phyloP scores from a whole-genome alignment of 306 rosid species.

The Prunus davidiana region DNA sequence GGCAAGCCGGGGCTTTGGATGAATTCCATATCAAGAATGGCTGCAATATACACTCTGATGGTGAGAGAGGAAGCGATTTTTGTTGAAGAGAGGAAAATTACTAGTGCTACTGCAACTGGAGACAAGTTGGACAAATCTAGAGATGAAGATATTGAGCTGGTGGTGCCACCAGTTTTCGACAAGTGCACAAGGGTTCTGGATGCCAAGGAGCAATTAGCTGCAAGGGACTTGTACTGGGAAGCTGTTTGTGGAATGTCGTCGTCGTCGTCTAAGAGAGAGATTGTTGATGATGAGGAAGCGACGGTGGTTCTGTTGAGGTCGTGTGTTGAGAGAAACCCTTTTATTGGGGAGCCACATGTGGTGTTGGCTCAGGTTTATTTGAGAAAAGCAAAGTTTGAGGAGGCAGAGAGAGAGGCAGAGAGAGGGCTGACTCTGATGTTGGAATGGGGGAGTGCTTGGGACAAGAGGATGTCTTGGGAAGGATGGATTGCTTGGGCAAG shows the following conservation, averaged over 20 bases:
- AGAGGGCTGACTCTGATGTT: slow-evolving; percentile 59
- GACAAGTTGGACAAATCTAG: slow-evolving; percentile 35
- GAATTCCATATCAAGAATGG: slow-evolving; percentile 77
- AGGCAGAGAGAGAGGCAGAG: slow-evolving; percentile 64
- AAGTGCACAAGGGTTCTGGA: slow-evolving; percentile 61
- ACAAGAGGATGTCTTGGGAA: slow-evolving; percentile 91
- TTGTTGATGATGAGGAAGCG: slow-evolving; percentile 2
- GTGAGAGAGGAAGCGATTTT: slow-evolving; percentile 73
- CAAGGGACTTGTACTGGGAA: slow-evolving; percentile 85
- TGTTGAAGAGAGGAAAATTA: slow-evolving; percentile 32
- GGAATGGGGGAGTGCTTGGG: slow-evolving; percentile 89
- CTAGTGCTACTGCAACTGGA: not conserved
- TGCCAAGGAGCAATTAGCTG: slow-evolving; percentile 60
- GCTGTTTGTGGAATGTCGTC: slow-evolving; percentile 41
- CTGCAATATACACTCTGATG: slow-evolving; percentile 51
- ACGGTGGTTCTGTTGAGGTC: slow-evolving; percentile 54
- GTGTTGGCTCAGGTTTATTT: slow-evolving; percentile 60
- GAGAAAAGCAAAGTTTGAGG: slow-evolving; percentile 54
- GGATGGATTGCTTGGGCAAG: slow-evolving; percentile 94
- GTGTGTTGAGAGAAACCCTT: slow-evolving; percentile 63
- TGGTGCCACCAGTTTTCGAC: slow-evolving; percentile 63
- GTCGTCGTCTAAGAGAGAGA: slow-evolving; percentile 1
- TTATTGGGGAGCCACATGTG: slow-evolving; percentile 77
- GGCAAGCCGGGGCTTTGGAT: slow-evolving; percentile 87
- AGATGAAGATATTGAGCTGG: slow-evolving; percentile 59